A percentile compares a stretch with the other conserved stretches of the same genome.
Conservation (phyloP, 164 flowering plant genomes). For the Tetrastigma voinierianum region DNA sequence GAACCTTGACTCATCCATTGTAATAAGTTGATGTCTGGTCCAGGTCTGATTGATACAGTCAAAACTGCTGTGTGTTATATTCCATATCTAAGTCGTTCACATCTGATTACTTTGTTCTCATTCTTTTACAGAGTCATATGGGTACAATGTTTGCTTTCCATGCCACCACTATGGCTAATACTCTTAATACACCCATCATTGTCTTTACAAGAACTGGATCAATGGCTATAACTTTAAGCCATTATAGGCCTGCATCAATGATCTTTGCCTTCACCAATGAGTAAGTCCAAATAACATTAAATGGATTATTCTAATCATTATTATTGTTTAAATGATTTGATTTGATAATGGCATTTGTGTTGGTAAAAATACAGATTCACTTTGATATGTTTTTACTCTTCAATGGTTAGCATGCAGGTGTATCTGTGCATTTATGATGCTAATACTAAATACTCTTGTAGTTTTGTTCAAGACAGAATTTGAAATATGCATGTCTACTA, state of each 20-base stretch:
- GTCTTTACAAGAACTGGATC: conserved; percentile 97
- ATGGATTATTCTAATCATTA: not conserved
- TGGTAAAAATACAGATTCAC: no score
- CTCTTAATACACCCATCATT: conserved; percentile 78
- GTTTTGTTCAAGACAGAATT: no score
- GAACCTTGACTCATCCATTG: no score
- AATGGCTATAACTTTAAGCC: conserved; percentile 88
- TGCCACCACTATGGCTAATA: conserved; percentile 90
- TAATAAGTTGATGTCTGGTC: no score
- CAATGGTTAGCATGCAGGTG: not conserved
- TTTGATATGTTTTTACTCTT: not conserved
- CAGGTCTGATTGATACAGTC: not conserved
- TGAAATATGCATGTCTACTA: no score
- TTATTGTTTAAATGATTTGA: not conserved
- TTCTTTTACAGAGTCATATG: conserved; percentile 70
- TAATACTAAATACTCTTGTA: no score
- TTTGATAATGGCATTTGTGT: not conserved
- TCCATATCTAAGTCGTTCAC: not conserved
- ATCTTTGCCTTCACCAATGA: conserved; percentile 93
- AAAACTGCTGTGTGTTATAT: not conserved
- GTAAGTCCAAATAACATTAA: conserved; percentile 47
- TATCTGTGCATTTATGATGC: not conserved
- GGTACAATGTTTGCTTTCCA: conserved; percentile 94
- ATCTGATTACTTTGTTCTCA: conserved; percentile 6
- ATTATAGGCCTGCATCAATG: conserved; percentile 74